Percentiles rank a stretch among this genome's conserved stretches.
These are phyloP conservation scores for Podospora pseudoanserina DNA, from an alignment of 495 filamentous ascomycete species.

Conservation along the genomic window DNA sequence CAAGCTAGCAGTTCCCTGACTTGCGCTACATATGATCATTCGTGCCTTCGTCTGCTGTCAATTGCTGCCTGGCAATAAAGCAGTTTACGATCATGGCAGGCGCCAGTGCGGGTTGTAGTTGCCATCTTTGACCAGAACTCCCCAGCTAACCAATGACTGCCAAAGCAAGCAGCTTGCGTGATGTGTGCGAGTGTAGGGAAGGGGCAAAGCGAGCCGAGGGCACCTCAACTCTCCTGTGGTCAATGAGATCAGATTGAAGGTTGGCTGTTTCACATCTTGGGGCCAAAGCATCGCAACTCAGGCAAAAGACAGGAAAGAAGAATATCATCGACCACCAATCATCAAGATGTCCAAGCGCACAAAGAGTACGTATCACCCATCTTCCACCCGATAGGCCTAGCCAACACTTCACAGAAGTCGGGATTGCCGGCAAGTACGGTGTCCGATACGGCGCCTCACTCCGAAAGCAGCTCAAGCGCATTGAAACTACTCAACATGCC, in stretches of 20 bases:
- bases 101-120: background rate
- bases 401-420: conserved; percentile 20
- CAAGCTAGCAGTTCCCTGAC: too few species aligned
- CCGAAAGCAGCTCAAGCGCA: conserved; percentile 97
- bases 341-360: conserved; percentile 22
- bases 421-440: conserved; percentile 22
- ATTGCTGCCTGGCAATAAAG: background rate
- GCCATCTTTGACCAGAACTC: background rate
- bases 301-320: background rate
- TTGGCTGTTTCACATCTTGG: background rate
- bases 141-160: background rate
- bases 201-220: background rate
- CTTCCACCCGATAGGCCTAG: background rate
- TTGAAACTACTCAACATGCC: conserved; percentile 91
- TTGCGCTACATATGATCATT: background rate
- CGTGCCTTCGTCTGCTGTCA: background rate
- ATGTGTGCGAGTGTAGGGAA: background rate
- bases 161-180: background rate
- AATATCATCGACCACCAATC: background rate
- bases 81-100: background rate
- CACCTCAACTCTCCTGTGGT: background rate
- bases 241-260: background rate
- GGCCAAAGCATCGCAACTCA: background rate
- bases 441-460: conserved; percentile 90
- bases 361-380: conserved; percentile 9